These are phyloP conservation scores for Magnaporthiopsis incrustans DNA, from an alignment of 2,329 filamentous ascomycete species.

Conservation along the genomic window DNA sequence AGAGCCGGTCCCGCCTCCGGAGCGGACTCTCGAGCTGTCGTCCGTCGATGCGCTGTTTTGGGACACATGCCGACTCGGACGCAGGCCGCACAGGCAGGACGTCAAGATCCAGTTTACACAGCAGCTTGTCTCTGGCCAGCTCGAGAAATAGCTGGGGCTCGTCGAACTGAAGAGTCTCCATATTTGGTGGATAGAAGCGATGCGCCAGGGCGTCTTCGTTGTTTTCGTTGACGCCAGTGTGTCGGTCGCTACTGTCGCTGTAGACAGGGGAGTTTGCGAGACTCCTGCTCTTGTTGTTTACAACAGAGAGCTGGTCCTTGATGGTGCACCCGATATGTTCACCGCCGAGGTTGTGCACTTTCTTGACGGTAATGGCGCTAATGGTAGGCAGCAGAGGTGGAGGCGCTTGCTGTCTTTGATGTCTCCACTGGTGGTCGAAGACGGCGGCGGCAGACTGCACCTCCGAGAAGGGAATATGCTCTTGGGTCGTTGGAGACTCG, in stretches of 20 bases:
- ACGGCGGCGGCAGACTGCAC: neutral
- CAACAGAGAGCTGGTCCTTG: neutral
- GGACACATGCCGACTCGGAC: neutral
- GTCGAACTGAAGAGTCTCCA: neutral
- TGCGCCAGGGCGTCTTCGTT: neutral
- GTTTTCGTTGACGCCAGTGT: neutral
- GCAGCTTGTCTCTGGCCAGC: neutral
- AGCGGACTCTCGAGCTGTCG: neutral
- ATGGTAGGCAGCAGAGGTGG: neutral
- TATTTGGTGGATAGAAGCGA: neutral
- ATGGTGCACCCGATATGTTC: neutral
- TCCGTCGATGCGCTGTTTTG: neutral
- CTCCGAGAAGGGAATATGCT: neutral
- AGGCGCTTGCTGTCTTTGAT: neutral
- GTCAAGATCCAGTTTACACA: neutral
- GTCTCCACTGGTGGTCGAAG: neutral
- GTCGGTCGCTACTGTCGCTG: neutral
- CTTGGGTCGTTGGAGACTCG: neutral
- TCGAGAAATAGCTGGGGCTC: neutral
- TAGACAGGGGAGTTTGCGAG: neutral
- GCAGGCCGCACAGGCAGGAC: neutral
- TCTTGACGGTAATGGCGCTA: neutral
- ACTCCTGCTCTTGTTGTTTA: neutral
- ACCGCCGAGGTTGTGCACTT: neutral
- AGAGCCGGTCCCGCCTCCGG: neutral